Evolutionary conservation across 1,139 yeast genomes (phyloP).

Genomic region (Yamadazyma friedrichii): DNA sequence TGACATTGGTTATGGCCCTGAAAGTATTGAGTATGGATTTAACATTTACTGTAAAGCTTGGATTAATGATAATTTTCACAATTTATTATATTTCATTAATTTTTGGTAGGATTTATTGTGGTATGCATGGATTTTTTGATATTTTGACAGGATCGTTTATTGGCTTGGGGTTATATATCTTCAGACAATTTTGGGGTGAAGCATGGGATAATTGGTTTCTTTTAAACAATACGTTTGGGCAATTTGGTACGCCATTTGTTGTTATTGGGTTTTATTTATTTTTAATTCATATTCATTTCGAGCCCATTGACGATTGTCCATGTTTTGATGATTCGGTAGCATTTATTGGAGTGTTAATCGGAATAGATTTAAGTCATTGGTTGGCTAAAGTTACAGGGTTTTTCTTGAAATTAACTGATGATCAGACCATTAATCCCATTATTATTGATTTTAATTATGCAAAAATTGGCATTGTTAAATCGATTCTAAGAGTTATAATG

Average conservation of each 20-base stretch:
- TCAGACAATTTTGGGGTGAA: constrained; percentile 37
- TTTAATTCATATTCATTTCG: constrained; percentile 69
- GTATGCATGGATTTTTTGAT: constrained; percentile 95
- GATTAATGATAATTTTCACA: constrained; percentile 14
- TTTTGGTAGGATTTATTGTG: constrained; percentile 86
- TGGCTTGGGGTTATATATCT: constrained; percentile 51
- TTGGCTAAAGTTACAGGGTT: constrained; percentile 25
- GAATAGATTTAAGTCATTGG: constrained; percentile 64
- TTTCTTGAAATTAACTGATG: constrained; percentile 19
- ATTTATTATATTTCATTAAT: constrained; percentile 65
- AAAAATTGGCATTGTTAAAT: constrained; percentile 41
- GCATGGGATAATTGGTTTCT: constrained; percentile 41
- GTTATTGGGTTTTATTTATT: constrained; percentile 42
- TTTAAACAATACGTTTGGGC: constrained; percentile 23
- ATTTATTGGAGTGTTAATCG: constrained; percentile 84
- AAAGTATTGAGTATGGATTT: constrained; percentile 15
- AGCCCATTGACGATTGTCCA: constrained; percentile 92
- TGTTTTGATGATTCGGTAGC: constrained; percentile 96
- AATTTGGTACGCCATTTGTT: constrained; percentile 33
- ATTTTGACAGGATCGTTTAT: constrained; percentile 61
- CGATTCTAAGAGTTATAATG: constrained; percentile 45
- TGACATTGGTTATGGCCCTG: constrained; percentile 47
- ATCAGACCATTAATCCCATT: constrained; percentile 25
- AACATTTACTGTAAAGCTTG: constrained; percentile 13
- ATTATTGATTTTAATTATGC: constrained; percentile 38